Conservation (phyloP, 257 asterid genomes). For the Przewalskia tangutica region DNA sequence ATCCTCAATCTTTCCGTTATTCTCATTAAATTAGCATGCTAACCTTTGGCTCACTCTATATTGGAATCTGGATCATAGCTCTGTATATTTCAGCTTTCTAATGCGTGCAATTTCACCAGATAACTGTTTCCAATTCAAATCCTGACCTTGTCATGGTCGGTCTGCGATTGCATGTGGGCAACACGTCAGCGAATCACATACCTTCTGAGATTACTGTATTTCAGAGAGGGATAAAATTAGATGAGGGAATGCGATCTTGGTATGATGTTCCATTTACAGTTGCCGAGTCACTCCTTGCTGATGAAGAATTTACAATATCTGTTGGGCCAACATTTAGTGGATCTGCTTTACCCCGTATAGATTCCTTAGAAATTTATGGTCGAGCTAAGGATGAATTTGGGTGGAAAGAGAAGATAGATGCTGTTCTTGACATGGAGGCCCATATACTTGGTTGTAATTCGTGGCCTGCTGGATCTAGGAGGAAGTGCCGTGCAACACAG, state of each 20-base stretch:
- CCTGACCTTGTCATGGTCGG: constrained; percentile 99
- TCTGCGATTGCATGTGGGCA: constrained; percentile 85
- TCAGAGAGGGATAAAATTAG: constrained; percentile 81
- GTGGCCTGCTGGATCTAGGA: constrained; percentile 54
- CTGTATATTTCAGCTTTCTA: background rate
- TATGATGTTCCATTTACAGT: constrained; percentile 95
- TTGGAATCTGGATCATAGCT: background rate
- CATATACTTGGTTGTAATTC: constrained; percentile 64
- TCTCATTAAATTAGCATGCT: background rate
- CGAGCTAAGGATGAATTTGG: constrained; percentile 98
- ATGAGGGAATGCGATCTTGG: constrained; percentile 99
- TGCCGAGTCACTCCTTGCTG: constrained; percentile 97
- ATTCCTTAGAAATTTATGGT: constrained; percentile 92
- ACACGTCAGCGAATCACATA: constrained; percentile 77
- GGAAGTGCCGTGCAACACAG: constrained; percentile 54
- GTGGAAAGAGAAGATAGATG: constrained; percentile 99
- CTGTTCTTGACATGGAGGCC: constrained; percentile 91
- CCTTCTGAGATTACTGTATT: constrained; percentile 81
- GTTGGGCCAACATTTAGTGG: constrained; percentile 84
- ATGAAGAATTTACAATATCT: constrained; percentile 72
- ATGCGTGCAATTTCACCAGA: constrained; percentile 29
- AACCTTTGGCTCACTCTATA: background rate
- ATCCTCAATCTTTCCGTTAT: background rate
- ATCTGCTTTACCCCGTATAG: constrained; percentile 81
- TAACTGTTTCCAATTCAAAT: constrained; percentile 81